phyloP scores from a whole-genome alignment of 805 yeast species.

The Alloascoidea hylecoeti region DNA sequence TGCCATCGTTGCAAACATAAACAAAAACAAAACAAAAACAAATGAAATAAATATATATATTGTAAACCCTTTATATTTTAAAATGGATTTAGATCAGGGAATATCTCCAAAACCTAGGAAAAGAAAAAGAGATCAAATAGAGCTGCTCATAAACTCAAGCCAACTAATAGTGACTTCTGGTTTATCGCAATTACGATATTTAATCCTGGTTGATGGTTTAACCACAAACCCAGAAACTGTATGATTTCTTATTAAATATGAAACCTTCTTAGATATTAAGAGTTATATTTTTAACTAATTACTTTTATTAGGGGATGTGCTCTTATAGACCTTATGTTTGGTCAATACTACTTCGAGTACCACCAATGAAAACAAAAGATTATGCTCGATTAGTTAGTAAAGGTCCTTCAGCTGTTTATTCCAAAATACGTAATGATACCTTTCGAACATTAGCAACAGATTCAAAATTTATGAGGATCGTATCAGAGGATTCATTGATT shows the following conservation, averaged over 20 bases:
- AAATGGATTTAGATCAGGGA: too few relatives aligned
- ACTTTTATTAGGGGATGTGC: slow-evolving; percentile 26
- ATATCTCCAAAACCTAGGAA: too few relatives aligned
- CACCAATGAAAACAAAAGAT: slow-evolving; percentile 36
- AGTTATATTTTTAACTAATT: too few relatives aligned
- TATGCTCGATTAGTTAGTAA: slow-evolving; percentile 38
- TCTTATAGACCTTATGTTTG: slow-evolving; percentile 68
- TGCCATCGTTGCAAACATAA: too few relatives aligned
- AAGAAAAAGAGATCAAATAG: slow-evolving; percentile 38
- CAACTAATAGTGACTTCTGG: slow-evolving; percentile 30
- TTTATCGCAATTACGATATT: slow-evolving; percentile 37
- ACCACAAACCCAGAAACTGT: slow-evolving; percentile 6
- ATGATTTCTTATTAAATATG: slow-evolving; percentile 3
- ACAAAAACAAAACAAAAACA: too few relatives aligned
- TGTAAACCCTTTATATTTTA: too few relatives aligned
- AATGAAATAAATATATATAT: too few relatives aligned
- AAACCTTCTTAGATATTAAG: background rate
- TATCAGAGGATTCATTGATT: slow-evolving; percentile 53
- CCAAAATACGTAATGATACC: slow-evolving; percentile 74
- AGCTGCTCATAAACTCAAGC: slow-evolving; percentile 23
- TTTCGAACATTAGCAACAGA: slow-evolving; percentile 78
- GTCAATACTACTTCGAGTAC: slow-evolving; percentile 59
- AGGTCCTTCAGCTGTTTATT: slow-evolving; percentile 45
- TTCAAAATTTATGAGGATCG: slow-evolving; percentile 42
- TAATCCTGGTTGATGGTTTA: slow-evolving; percentile 33